phyloP scores from a whole-genome alignment of 441 rosid genomes.

The Jatropha multifida region DNA sequence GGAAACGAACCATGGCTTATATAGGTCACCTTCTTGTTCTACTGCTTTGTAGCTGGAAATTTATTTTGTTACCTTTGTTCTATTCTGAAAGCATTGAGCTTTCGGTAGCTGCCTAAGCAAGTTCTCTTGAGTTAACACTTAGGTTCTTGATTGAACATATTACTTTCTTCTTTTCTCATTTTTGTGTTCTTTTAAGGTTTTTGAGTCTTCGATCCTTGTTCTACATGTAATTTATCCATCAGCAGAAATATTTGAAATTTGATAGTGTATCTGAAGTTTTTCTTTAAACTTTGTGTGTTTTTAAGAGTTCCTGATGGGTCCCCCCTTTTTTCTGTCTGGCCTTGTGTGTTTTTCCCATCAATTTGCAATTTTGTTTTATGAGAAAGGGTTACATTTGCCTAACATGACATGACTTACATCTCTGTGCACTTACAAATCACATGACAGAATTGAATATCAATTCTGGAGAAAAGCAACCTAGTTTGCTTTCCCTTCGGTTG shows the following conservation, averaged over 20 bases:
- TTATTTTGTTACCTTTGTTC: background rate
- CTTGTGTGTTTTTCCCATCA: background rate
- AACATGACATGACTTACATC: background rate
- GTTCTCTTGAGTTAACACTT: background rate
- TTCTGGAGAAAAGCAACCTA: background rate
- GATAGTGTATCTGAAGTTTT: background rate
- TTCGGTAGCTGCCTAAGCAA: background rate
- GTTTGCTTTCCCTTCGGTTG: background rate
- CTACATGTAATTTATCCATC: background rate
- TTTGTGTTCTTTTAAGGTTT: background rate
- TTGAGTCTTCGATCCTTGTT: background rate
- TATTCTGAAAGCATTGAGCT: background rate
- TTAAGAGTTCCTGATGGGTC: background rate
- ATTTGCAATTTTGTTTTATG: background rate
- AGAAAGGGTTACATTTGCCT: background rate
- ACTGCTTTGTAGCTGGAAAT: background rate
- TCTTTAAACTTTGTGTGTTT: background rate
- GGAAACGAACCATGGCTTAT: no score
- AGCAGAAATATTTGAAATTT: background rate
- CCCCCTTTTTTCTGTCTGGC: background rate
- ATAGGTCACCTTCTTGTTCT: background rate
- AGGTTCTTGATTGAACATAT: background rate
- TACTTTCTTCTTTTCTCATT: background rate
- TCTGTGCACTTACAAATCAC: background rate
- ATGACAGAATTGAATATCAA: no score